These are phyloP conservation scores for Cudoniella acicularis DNA, from an alignment of 495 filamentous ascomycete genomes.

Conservation along the genomic window DNA sequence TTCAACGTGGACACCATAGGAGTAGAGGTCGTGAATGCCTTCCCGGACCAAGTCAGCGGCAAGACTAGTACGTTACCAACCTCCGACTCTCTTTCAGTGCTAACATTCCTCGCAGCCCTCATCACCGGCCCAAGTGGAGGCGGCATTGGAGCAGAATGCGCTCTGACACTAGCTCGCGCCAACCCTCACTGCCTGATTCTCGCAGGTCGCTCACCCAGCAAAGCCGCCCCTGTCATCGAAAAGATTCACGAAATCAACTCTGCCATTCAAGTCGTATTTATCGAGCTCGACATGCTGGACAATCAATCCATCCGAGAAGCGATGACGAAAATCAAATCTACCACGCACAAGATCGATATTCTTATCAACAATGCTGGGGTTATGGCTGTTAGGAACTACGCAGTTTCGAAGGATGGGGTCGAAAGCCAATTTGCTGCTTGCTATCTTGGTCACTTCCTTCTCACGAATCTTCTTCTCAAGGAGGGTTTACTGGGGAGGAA, in stretches of 20 bases:
- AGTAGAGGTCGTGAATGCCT: conserved; percentile 27
- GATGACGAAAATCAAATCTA: conserved; percentile 30
- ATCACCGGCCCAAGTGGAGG: conserved; percentile 23
- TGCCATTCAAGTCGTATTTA: conserved; percentile 16
- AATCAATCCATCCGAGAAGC: conserved; percentile 38
- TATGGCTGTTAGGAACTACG: background rate
- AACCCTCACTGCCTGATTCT: conserved; percentile 48
- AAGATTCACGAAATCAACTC: background rate
- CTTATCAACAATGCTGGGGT: background rate
- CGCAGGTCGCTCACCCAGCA: conserved; percentile 40
- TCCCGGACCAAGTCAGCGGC: conserved; percentile 9
- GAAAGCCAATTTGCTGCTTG: conserved; percentile 50
- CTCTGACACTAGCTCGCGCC: conserved; percentile 42
- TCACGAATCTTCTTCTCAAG: conserved; percentile 38
- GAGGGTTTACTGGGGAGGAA: background rate
- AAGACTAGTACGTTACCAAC: conserved; percentile 14
- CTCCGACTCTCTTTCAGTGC: background rate
- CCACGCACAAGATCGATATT: conserved; percentile 27
- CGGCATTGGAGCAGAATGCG: conserved; percentile 26
- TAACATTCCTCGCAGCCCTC: background rate
- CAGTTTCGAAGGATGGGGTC: conserved; percentile 22
- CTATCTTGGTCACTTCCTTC: conserved; percentile 43
- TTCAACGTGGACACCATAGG: background rate
- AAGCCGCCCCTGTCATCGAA: conserved; percentile 12
- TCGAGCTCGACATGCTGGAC: conserved; percentile 36